Conservation (phyloP, 2,329 filamentous ascomycete species). For the Cytospora paraplurivora region DNA sequence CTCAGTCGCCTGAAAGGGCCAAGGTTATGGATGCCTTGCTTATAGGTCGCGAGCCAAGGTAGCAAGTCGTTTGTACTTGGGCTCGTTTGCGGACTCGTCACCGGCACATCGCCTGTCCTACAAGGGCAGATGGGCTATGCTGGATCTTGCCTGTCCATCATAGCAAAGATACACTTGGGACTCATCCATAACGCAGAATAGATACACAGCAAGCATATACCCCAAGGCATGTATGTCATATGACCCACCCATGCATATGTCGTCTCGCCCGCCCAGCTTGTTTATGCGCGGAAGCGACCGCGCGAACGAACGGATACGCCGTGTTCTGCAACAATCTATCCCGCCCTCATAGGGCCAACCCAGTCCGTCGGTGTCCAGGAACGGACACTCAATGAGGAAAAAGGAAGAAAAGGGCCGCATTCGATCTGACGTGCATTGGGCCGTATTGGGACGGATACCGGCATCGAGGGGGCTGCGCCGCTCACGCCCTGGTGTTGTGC, state of each 20-base stretch:
- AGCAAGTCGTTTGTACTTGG: neutral
- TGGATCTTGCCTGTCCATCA: too few species aligned
- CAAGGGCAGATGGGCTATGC: too few species aligned
- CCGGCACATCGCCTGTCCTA: neutral
- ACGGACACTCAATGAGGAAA: neutral
- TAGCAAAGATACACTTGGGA: too few species aligned
- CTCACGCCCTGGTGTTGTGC: neutral
- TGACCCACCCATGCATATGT: too few species aligned
- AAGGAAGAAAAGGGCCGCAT: slow-evolving; percentile 5
- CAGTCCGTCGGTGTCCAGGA: slow-evolving; percentile 17
- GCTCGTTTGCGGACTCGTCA: neutral
- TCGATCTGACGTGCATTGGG: slow-evolving; percentile 22
- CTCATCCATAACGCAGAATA: too few species aligned
- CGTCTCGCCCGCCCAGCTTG: neutral
- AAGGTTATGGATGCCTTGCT: neutral
- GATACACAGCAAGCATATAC: too few species aligned
- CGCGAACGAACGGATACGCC: neutral
- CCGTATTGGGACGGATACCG: neutral
- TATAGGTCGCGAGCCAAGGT: neutral
- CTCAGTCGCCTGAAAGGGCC: neutral
- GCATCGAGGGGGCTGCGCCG: slow-evolving; percentile 1
- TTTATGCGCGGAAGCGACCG: slow-evolving; percentile 1
- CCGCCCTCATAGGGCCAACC: neutral
- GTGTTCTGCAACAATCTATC: slow-evolving; percentile 2
- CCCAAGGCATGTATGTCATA: too few species aligned